These are phyloP conservation scores for Mycena epipterygia DNA, from an alignment of 768 basidiomycete species.

Conservation along the genomic window DNA sequence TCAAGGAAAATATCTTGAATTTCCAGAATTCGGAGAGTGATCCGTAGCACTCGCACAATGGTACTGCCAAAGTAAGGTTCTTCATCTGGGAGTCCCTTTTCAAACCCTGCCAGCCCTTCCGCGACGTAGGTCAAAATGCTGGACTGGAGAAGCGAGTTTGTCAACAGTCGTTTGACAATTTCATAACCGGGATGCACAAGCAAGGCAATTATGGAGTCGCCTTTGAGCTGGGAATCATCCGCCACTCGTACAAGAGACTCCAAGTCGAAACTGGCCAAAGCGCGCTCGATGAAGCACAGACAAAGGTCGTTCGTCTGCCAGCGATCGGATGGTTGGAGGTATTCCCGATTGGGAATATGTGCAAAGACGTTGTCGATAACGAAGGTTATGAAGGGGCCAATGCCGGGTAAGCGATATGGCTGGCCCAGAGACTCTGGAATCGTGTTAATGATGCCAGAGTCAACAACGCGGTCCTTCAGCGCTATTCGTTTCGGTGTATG, in stretches of 20 bases:
- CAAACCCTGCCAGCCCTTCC: constrained; percentile 84
- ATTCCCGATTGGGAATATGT: constrained; percentile 82
- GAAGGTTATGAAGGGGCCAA: constrained; percentile 87
- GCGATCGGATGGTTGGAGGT: constrained; percentile 77
- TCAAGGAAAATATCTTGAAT: constrained; percentile 93
- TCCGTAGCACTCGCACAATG: constrained; percentile 85
- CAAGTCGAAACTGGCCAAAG: constrained; percentile 85
- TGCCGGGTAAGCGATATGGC: constrained; percentile 83
- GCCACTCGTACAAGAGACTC: constrained; percentile 73
- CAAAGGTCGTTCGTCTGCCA: constrained; percentile 92
- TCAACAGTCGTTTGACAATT: constrained; percentile 83
- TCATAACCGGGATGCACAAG: constrained; percentile 91
- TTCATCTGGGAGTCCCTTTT: constrained; percentile 76
- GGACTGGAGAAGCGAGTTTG: constrained; percentile 77
- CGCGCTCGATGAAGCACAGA: constrained; percentile 87
- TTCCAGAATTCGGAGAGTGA: constrained; percentile 85
- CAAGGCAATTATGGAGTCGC: constrained; percentile 67
- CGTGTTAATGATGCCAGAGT: constrained; percentile 75
- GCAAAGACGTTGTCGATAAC: constrained; percentile 92
- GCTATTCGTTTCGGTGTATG: constrained; percentile 85
- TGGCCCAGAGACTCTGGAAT: constrained; percentile 87
- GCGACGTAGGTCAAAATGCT: constrained; percentile 85
- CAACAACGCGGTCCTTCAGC: constrained; percentile 68
- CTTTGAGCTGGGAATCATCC: constrained; percentile 66
- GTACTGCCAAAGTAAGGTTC: constrained; percentile 81